Percentiles rank a stretch among this genome's conserved stretches.
Evolutionary conservation across 2,329 filamentous ascomycete genomes (phyloP).

Genomic region (Colletotrichum lentis): DNA sequence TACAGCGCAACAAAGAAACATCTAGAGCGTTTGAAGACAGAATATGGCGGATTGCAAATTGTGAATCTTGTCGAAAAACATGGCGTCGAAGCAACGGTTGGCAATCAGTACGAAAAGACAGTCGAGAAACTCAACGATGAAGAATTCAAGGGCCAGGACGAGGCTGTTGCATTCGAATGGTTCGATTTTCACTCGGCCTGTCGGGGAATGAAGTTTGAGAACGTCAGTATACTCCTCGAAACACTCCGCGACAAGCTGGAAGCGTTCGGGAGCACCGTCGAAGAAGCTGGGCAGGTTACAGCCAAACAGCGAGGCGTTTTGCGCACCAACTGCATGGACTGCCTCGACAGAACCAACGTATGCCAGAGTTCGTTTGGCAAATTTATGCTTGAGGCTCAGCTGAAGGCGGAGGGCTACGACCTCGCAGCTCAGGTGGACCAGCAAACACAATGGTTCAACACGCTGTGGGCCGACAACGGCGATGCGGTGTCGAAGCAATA

Average conservation of each 20-base stretch:
- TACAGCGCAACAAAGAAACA: slow-evolving; percentile 80
- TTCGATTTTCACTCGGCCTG: slow-evolving; percentile 96
- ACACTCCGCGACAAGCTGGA: slow-evolving; percentile 73
- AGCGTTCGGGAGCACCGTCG: slow-evolving; percentile 74
- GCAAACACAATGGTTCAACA: slow-evolving; percentile 92
- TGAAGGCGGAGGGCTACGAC: slow-evolving; percentile 78
- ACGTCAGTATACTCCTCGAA: slow-evolving; percentile 82
- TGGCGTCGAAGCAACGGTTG: slow-evolving; percentile 81
- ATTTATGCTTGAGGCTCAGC: slow-evolving; percentile 80
- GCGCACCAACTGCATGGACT: slow-evolving; percentile 99
- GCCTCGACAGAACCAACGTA: slow-evolving; percentile 93
- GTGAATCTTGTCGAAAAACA: slow-evolving; percentile 90
- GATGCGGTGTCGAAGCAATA: slow-evolving; percentile 97
- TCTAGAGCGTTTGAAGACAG: slow-evolving; percentile 72
- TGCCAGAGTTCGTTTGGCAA: slow-evolving; percentile 91
- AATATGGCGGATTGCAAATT: slow-evolving; percentile 80
- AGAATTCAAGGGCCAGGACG: slow-evolving; percentile 52
- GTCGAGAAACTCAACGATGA: slow-evolving; percentile 72
- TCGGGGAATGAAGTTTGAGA: slow-evolving; percentile 97
- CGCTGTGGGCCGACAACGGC: slow-evolving; percentile 95
- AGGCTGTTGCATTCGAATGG: slow-evolving; percentile 81
- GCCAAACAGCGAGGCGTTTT: slow-evolving; percentile 75
- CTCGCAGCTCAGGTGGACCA: slow-evolving; percentile 80
- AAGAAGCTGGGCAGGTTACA: slow-evolving; percentile 54
- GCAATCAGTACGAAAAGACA: slow-evolving; percentile 76